phyloP scores from a whole-genome alignment of 768 basidiomycete genomes.

The Hygrophoropsis aurantiaca region DNA sequence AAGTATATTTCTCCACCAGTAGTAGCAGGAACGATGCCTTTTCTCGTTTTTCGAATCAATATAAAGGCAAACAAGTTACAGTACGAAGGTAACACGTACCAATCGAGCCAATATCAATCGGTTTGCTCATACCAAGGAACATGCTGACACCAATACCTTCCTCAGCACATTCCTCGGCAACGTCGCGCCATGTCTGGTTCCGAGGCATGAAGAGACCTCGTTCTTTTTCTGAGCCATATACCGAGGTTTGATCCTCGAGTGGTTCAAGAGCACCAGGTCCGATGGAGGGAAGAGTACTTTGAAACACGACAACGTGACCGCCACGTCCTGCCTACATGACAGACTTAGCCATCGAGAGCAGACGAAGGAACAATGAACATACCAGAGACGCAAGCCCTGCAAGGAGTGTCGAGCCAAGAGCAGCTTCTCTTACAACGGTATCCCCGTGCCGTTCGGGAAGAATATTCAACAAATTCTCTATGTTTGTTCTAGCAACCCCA shows the following conservation, averaged over 20 bases:
- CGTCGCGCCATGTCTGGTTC: slow-evolving; percentile 74
- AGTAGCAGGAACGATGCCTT: slow-evolving; percentile 63
- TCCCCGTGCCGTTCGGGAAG: slow-evolving; percentile 64
- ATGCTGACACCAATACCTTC: slow-evolving; percentile 88
- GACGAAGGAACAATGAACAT: slow-evolving; percentile 28
- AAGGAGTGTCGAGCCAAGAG: slow-evolving; percentile 76
- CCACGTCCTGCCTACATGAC: slow-evolving; percentile 57
- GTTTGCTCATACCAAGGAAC: slow-evolving; percentile 79
- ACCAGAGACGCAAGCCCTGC: slow-evolving; percentile 74
- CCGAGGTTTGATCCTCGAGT: slow-evolving; percentile 56
- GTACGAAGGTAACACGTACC: slow-evolving; percentile 41
- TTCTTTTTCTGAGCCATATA: slow-evolving; percentile 88
- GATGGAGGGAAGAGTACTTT: slow-evolving; percentile 63
- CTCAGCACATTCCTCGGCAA: slow-evolving; percentile 87
- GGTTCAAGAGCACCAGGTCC: slow-evolving; percentile 71
- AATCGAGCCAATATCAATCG: slow-evolving; percentile 86
- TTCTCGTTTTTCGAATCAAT: slow-evolving; percentile 5
- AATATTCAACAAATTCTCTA: slow-evolving; percentile 65
- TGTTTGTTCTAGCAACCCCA: slow-evolving; percentile 43
- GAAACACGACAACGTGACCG: slow-evolving; percentile 77
- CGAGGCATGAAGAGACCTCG: slow-evolving; percentile 75
- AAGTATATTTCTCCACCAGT: slow-evolving; percentile 93
- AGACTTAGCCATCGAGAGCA: slow-evolving; percentile 3
- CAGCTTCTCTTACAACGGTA: slow-evolving; percentile 51
- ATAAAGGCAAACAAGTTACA: background rate